Percentiles rank a stretch among this genome's conserved stretches.
Evolutionary conservation across 176 grass and related monocot species (phyloP).

Genomic region (Ampelocalamus luodianensis): DNA sequence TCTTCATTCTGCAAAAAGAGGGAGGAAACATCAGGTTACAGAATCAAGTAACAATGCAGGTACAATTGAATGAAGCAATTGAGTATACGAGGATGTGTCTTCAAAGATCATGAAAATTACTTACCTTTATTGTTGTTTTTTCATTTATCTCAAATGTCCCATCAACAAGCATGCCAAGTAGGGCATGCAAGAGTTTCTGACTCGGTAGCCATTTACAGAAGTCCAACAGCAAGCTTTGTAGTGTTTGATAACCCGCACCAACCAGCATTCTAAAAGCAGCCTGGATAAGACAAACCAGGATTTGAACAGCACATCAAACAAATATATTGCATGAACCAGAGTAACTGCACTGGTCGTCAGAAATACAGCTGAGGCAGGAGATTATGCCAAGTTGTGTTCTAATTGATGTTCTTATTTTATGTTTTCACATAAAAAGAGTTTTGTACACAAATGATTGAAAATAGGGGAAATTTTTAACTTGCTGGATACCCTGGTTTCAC

Average conservation of each 20-base stretch:
- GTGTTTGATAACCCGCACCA: conserved; percentile 87
- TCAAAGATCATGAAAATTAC: conserved; percentile 36
- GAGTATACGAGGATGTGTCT: conserved; percentile 34
- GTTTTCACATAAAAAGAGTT: conserved; percentile 5
- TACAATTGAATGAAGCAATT: conserved; percentile 41
- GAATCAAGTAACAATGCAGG: conserved; percentile 28
- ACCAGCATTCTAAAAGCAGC: conserved; percentile 86
- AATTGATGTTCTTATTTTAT: conserved; percentile 7
- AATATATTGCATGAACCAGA: conserved; percentile 20
- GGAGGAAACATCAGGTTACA: conserved; percentile 46
- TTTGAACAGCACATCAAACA: conserved; percentile 35
- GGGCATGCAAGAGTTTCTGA: conserved; percentile 68
- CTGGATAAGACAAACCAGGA: conserved; percentile 60
- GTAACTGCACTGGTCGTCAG: neutral
- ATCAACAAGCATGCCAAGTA: conserved; percentile 97
- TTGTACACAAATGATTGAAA: neutral
- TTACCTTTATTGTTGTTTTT: conserved; percentile 81
- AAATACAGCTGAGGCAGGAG: neutral
- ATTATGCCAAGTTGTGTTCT: conserved; percentile 2
- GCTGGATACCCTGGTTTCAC: conserved; percentile 9
- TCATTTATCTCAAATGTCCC: conserved; percentile 85
- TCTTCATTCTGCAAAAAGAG: conserved; percentile 86
- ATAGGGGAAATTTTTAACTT: neutral
- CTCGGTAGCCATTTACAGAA: conserved; percentile 94
- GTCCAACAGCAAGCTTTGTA: conserved; percentile 92